Evolutionary conservation across 352 stramenopile species (phyloP).

Genomic region (Nothophytophthora sp.): DNA sequence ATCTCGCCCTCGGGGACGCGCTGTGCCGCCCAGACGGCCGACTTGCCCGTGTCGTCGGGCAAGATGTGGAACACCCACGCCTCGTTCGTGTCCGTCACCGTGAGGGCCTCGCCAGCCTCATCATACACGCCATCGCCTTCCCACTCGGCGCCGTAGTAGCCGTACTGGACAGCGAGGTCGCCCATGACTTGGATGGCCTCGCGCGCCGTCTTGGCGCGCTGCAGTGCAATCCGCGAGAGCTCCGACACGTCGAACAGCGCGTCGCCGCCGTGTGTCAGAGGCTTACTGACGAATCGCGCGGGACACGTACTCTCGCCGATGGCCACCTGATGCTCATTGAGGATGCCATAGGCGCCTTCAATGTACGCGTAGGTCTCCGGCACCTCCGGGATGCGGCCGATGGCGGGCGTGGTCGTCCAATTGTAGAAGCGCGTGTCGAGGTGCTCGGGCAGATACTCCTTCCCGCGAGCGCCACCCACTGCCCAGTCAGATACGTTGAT

Average conservation of each 20-base stretch:
- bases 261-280: conserved; percentile 64
- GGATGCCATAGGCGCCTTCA: conserved; percentile 79
- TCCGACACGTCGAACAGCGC: conserved; percentile 90
- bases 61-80: conserved; percentile 97
- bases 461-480: conserved; percentile 67
- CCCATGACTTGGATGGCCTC: conserved; percentile 92
- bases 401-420: conserved; percentile 55
- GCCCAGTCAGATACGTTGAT: conserved; percentile 1
- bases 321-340: conserved; percentile 82
- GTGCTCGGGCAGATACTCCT: conserved; percentile 62
- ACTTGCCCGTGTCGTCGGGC: conserved; percentile 91
- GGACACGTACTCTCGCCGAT: conserved; percentile 85
- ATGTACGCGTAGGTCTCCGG: conserved; percentile 76
- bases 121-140: conserved; percentile 57
- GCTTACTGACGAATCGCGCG: conserved; percentile 63
- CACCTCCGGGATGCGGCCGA: conserved; percentile 72
- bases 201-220: conserved; percentile 78
- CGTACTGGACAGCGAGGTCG: conserved; percentile 90
- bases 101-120: conserved; percentile 90
- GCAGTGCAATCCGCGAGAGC: conserved; percentile 89
- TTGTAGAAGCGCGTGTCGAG: conserved; percentile 73
- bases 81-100: conserved; percentile 89
- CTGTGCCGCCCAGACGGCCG: conserved; percentile 94
- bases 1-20: conserved; percentile 88
- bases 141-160: conserved; percentile 93